Evolutionary conservation across 345 rosid genomes (phyloP), one percentile per base, ranked within the genome.

Genomic region (Clausena lansium): DNA sequence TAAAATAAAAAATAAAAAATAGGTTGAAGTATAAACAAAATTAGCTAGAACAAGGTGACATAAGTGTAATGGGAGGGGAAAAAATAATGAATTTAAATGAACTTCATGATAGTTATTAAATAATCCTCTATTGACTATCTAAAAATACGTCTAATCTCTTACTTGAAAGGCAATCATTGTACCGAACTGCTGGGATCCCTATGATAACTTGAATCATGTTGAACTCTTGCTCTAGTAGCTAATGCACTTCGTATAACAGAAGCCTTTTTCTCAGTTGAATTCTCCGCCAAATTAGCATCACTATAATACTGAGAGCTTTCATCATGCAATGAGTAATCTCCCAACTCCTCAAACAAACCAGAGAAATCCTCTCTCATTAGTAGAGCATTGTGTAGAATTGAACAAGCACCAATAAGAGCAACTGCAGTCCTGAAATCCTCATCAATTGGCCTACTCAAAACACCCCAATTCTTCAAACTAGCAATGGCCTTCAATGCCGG

Each of bases 381-480:
- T 79, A 89, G 74, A 15, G 82, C 92, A 75, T 89, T 91, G 60
- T 89, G 93, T 69, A 91, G 87, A 80, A 91, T 91, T 0, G 95
- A 85, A 70, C 93, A 89, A 0, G 92, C 93, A 1, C 88, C 93
- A 0, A 88, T 83, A 6, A 83, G 77, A 64, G 88, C 93, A 59
- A 89, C 93, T 0, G 87, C 86, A 22, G 84, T 77, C 87, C 83
- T 88, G 13, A 80, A 76, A 32, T 88, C 93, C 71, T 91, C 95
- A 33, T 85, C 50, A 7, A 91, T 81, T 28, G 93, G 88, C 73
- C 38, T 71, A 32, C 81, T 78, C 80, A 91, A 77, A 73, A 86
- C 86, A 32, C 89, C 91, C 95, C 95, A 91, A 62, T 81, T 88
- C 87, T 80, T 89, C 80, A 91, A 83, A 80, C 93, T 86, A 55